Base-by-base conservation (phyloP, 352 stramenopile species). In the Aphanomyces invadans region DNA sequence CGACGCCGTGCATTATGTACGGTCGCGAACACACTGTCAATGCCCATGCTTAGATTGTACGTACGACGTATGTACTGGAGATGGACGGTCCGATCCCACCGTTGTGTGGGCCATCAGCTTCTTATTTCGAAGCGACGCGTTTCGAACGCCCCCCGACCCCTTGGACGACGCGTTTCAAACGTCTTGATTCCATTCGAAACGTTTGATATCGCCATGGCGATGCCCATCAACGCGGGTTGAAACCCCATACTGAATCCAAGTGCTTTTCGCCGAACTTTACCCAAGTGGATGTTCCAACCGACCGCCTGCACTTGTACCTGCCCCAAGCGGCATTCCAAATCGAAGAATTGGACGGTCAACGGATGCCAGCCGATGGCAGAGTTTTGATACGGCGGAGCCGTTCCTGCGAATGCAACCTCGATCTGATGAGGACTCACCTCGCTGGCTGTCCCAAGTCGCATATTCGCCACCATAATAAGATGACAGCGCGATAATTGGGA, bases 41-140 rank as follows among this genome's bases (percentile, higher is more conserved):
- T 25, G n/a, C 21, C n/a, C 29, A 36, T 1, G 1, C 19, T 21
- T 33, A 23, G 12, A 33, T 36, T 32, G 49, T 57, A 57, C 29
- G 49, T 57, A 57, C 49, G 49, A 21, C 36, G 49, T 21, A 57
- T 19, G 44, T 52, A 52, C 21, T 19, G 4, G 4, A 9, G 21
- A 19, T 52, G 44, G 44, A 25, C 12, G 12, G 21, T 52, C 9
- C 4, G 12, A 52, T 52, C 44, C 12, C 44, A 52, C 44, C 44
- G 44, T 52, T 52, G 44, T 52, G 36, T 15, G 21, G 44, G 19
- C 44, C 12, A n/a, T 52, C 12, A 19, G 12, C 44, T 52, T 52
- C 44, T 52, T 52, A 52, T 52, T 52, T 52, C 44, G 44, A 52
- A 52, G 44, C 12, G 12, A 25, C 12, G 44, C 21, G 44, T 52